These are phyloP conservation scores for Penicillium nordicum DNA, from an alignment of 2,329 filamentous ascomycete species.

Conservation along the genomic window DNA sequence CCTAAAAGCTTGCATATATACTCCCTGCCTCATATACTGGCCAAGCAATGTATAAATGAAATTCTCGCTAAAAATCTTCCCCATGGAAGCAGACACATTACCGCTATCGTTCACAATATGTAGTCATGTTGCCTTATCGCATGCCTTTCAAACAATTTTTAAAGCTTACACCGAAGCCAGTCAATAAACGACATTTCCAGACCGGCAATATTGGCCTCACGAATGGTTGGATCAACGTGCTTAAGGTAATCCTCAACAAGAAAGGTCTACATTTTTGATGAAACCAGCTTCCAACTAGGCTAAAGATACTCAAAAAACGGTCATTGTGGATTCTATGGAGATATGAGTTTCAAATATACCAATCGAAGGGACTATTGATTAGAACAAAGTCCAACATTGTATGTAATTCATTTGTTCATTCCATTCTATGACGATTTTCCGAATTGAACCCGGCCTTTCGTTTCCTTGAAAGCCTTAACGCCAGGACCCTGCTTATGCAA, in stretches of 20 bases:
- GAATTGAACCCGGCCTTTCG: neutral
- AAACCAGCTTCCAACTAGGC: too few species aligned
- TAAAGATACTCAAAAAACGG: neutral
- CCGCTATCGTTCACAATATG: neutral
- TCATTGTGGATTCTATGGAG: neutral
- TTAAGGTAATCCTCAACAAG: neutral
- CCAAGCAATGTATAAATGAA: neutral
- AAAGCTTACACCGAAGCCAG: neutral
- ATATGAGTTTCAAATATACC: neutral
- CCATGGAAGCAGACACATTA: neutral
- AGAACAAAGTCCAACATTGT: neutral
- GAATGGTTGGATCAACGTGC: neutral
- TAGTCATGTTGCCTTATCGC: neutral
- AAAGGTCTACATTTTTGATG: neutral
- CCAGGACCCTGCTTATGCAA: conserved; percentile 25
- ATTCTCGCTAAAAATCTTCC: neutral
- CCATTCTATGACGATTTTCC: conserved; percentile 2
- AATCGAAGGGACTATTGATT: neutral
- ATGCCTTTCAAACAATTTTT: neutral
- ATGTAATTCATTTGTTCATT: conserved; percentile 6
- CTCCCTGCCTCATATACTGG: too few species aligned
- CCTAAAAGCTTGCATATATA: neutral
- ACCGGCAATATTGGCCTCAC: neutral
- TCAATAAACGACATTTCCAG: neutral
- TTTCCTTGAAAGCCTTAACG: conserved; percentile 19